Conservation (phyloP, 352 stramenopile genomes). For the Phytophthora syringae region DNA sequence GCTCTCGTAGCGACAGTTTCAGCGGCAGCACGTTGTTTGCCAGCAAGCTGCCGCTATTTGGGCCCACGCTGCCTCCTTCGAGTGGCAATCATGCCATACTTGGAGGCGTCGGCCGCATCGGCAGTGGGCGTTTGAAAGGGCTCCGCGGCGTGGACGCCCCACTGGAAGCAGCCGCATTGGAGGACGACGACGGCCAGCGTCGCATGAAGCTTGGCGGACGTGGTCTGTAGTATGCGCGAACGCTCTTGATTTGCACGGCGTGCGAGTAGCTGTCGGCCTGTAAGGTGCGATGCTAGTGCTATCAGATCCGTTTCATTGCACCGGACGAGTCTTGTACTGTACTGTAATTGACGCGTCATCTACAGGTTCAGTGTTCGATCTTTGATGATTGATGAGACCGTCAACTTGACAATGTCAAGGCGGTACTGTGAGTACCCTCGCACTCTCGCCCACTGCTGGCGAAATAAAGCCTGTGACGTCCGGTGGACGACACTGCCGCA, state of each 20-base stretch:
- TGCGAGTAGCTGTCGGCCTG: not conserved
- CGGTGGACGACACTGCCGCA: constrained; percentile 17
- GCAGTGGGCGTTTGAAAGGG: constrained; percentile 31
- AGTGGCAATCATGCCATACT: constrained; percentile 4
- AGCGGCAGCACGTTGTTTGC: constrained; percentile 38
- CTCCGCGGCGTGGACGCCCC: constrained; percentile 3
- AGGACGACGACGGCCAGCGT: not conserved
- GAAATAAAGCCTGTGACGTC: constrained; percentile 15
- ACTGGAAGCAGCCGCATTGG: constrained; percentile 2
- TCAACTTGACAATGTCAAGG: too few relatives aligned
- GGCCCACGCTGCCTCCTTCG: constrained; percentile 25
- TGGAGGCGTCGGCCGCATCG: constrained; percentile 30
- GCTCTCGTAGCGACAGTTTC: constrained; percentile 17
- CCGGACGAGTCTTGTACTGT: not conserved
- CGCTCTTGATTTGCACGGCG: constrained; percentile 1
- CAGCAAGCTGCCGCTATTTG: constrained; percentile 56
- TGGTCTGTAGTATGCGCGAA: not conserved
- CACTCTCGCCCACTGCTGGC: too few relatives aligned
- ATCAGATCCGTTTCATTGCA: not conserved
- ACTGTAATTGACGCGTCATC: constrained; percentile 4
- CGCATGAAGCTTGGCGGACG: not conserved
- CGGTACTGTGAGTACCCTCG: too few relatives aligned
- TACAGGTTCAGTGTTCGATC: constrained; percentile 9
- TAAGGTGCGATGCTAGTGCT: not conserved
- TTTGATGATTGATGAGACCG: too few relatives aligned